Evolutionary conservation across 2,329 filamentous ascomycete species (phyloP).

Genomic region (Lachnellula hyalina): DNA sequence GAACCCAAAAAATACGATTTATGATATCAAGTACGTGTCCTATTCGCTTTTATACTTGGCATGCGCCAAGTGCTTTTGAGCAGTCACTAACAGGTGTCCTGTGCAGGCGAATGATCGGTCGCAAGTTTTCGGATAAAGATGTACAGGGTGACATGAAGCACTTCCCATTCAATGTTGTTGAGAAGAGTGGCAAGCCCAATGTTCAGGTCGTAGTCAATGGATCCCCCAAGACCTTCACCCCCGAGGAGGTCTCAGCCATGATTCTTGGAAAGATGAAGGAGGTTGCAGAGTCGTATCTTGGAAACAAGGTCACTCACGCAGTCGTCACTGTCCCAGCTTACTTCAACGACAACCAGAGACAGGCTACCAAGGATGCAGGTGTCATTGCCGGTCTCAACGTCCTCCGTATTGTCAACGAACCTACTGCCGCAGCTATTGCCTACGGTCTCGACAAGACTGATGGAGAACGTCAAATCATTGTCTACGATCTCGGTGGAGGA

Average conservation of each 20-base stretch:
- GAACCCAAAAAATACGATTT: slow-evolving; percentile 73
- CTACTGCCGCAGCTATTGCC: slow-evolving; percentile 89
- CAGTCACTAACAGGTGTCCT: slow-evolving; percentile 31
- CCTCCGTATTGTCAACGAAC: slow-evolving; percentile 94
- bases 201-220: slow-evolving; percentile 69
- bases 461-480: slow-evolving; percentile 81
- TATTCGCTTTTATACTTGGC: slow-evolving; percentile 2
- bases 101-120: slow-evolving; percentile 72
- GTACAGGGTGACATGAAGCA: slow-evolving; percentile 94
- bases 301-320: slow-evolving; percentile 79
- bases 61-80: slow-evolving; percentile 1
- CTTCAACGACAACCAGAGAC: slow-evolving; percentile 98
- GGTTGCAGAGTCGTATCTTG: slow-evolving; percentile 71
- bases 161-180: slow-evolving; percentile 92
- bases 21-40: slow-evolving; percentile 72
- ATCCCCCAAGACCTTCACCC: slow-evolving; percentile 66
- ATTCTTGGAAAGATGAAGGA: slow-evolving; percentile 82
- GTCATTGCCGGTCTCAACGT: slow-evolving; percentile 89
- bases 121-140: slow-evolving; percentile 77
- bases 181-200: slow-evolving; percentile 84
- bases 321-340: slow-evolving; percentile 95
- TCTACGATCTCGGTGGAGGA: slow-evolving; percentile 91
- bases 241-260: slow-evolving; percentile 77
- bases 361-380: slow-evolving; percentile 94
- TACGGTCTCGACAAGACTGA: slow-evolving; percentile 87